Percentiles rank a stretch among this genome's conserved stretches.
These are phyloP conservation scores for Leccinum olivaceopallidum DNA, from an alignment of 768 basidiomycete species.

Conservation along the genomic window DNA sequence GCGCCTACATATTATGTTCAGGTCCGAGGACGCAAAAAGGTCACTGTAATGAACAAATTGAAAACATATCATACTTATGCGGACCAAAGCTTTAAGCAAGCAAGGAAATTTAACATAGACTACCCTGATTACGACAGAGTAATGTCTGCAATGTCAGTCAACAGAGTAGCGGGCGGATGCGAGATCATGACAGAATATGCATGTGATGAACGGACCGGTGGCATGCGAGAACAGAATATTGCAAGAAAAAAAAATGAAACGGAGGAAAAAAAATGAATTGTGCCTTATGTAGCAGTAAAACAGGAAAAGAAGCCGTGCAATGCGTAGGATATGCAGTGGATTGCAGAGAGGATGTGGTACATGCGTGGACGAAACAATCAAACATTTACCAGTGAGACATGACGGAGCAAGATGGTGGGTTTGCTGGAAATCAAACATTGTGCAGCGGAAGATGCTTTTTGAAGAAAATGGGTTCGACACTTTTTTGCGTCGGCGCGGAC, in stretches of 20 bases:
- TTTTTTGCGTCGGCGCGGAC: neutral
- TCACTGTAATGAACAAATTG: slow-evolving; percentile 6
- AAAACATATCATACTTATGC: slow-evolving; percentile 25
- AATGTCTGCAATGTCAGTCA: slow-evolving; percentile 19
- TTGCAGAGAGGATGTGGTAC: slow-evolving; percentile 23
- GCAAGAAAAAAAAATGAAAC: slow-evolving; percentile 5
- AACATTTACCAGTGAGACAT: slow-evolving; percentile 24
- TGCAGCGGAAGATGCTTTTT: slow-evolving; percentile 21
- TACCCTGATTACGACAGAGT: slow-evolving; percentile 11
- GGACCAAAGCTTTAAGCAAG: slow-evolving; percentile 10
- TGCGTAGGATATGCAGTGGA: slow-evolving; percentile 27
- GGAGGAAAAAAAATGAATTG: slow-evolving; percentile 15
- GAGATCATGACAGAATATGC: slow-evolving; percentile 15
- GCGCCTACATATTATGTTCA: neutral
- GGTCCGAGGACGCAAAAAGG: slow-evolving; percentile 9
- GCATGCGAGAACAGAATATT: slow-evolving; percentile 25
- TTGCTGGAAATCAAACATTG: slow-evolving; percentile 16
- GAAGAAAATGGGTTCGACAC: slow-evolving; percentile 6
- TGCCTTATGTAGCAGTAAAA: slow-evolving; percentile 18
- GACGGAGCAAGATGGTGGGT: slow-evolving; percentile 14
- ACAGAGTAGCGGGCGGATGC: slow-evolving; percentile 17
- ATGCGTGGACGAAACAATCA: slow-evolving; percentile 21
- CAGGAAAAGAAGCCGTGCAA: slow-evolving; percentile 17
- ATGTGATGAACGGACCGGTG: slow-evolving; percentile 16
- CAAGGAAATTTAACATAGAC: slow-evolving; percentile 20